Conservation (phyloP, 106 monocot genomes). For the Dendrobium chrysotoxum region DNA sequence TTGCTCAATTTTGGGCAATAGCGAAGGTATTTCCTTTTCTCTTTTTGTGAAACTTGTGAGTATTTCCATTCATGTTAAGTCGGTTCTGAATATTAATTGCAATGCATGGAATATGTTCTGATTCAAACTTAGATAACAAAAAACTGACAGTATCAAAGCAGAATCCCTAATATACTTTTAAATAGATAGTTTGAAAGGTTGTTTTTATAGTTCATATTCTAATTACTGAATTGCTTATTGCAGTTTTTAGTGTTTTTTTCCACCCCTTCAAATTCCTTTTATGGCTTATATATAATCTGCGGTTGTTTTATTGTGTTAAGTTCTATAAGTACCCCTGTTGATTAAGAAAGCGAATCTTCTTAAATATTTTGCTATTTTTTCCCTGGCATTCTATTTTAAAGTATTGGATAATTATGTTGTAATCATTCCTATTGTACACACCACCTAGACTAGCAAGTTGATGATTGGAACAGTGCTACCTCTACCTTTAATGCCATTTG, state of each 20-base stretch:
- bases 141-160: not conserved
- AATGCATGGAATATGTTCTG: slow-evolving; percentile 8
- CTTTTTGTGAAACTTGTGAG: slow-evolving; percentile 25
- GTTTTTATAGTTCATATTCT: not conserved
- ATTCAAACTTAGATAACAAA: not conserved
- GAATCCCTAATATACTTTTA: not conserved
- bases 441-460: not conserved
- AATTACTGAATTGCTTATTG: not conserved
- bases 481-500: not conserved
- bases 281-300: not conserved
- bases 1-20: slow-evolving; percentile 99
- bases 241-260: not conserved
- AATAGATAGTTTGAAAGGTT: not conserved
- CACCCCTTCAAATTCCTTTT: not conserved
- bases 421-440: not conserved
- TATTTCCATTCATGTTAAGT: slow-evolving; percentile 31
- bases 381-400: not conserved
- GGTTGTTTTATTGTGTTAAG: not conserved
- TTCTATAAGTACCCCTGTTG: not conserved
- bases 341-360: not conserved
- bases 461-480: not conserved
- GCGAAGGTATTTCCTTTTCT: slow-evolving; percentile 90
- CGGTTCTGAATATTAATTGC: slow-evolving; percentile 16
- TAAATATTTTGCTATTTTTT: not conserved
- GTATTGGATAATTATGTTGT: not conserved